Evolutionary conservation across 495 filamentous ascomycete species (phyloP), one percentile per base, ranked within the genome.

Genomic region (Pseudoneurospora amorphoporcata): DNA sequence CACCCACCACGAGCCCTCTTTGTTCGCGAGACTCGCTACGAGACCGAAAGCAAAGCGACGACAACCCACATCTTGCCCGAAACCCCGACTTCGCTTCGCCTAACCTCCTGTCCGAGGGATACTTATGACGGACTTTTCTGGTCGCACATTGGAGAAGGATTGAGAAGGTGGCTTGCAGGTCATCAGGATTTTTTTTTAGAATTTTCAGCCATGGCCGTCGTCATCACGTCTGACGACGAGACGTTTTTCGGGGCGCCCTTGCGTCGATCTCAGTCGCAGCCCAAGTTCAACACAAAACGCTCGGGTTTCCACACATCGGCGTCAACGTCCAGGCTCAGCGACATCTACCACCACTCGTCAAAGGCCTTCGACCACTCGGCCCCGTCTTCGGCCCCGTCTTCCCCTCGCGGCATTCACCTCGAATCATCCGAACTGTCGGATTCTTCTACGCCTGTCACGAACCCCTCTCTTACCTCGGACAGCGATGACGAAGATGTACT

Each of bases 381-480:
- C 39, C 79, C 82, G 8, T 87, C 87, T 6, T 85, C 84, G 3
- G 84, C 87, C 2, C 80, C 83, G 16, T 81, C 84, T 4, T 85
- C 84, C 39, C 83, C 84, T 43, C 77, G 76, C n/a, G 80, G 77
- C 3, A 71, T 77, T 19, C 80, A 79, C 45, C 75, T 72, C 71
- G 83, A 84, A 65, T 84, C 83, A 16, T 71, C 75, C 38, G 81
- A 83, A 37, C 75, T 77, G 61, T 84, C 83, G 2, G 83, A 78
- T 68, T 82, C 84, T 4, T 89, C 90, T 10, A 88, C 89, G 23
- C 87, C 89, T n/a, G 83, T 89, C 16, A 89, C 88, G 72, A 90
- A 85, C 72, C 77, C 92, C 35, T 92, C 91, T 0, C 78, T 92
- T 38, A 86, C 87, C 72, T 85, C 84, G 17, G 81, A 84, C 69